Evolutionary conservation across 2,329 filamentous ascomycete genomes (phyloP), one percentile per base, ranked within the genome.

Genomic region (Teratosphaeria gauchensis): DNA sequence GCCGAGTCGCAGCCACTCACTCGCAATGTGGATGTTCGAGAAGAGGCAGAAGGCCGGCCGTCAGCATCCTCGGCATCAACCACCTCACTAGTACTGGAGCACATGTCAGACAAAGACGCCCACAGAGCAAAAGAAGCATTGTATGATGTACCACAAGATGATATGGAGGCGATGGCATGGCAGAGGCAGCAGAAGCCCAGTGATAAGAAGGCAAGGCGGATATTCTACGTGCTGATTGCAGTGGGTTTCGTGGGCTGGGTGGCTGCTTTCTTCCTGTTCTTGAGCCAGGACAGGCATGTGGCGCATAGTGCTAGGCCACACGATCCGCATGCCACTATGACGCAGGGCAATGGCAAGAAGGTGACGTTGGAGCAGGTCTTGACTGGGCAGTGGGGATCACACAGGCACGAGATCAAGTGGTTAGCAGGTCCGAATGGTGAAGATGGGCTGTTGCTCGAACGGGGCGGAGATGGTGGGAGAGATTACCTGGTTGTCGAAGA

Each of bases 401-500:
- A 73, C 42, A 80, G 75, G 52, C 85, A 90, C 62, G 81, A 79
- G 32, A 88, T 94, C 62, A 82, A 82, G 64, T 95, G 90, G 90
- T 87, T 94, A 55, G 80, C 82, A 32, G 88, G 89, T 0, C 82
- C 88, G 0, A 78, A 85, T 53, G 88, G 86, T 14, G 85, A 90
- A 70, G 94, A 99, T 70, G 94, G 94, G 1, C 73, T 97, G 60
- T 73, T 99, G 64, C 81, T 99, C 21, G 88, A 96, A 73, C 80
- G 83, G 67, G 84, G 80, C 55, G 82, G 79, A 0, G 68, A 66
- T n/a, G 69, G 72, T 0, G 84, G 80, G 4, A 85, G 89, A 66
- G 85, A 87, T 60, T 97, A 87, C 67, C 76, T 99, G 57, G 83
- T 94, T 1, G 89, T 96, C 0, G 88, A 96, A 71, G 90, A 97